Evolutionary conservation across 768 basidiomycete genomes (phyloP).

Genomic region (Leccinum ochraceum): DNA sequence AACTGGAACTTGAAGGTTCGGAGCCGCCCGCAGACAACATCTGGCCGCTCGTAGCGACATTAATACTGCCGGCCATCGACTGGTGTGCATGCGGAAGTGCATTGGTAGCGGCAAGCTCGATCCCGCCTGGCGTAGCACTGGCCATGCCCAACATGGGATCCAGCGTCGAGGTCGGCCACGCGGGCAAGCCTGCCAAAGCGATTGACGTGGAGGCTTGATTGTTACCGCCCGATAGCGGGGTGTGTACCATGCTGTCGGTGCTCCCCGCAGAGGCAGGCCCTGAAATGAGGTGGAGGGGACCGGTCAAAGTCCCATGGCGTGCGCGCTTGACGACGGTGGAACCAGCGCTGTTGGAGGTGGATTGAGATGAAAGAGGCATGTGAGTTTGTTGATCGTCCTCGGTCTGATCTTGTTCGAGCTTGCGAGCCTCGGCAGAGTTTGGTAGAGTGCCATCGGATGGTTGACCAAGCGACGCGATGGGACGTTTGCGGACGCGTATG

Average conservation of each 20-base stretch:
- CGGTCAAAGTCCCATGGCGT: constrained; percentile 31
- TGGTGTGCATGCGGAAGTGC: constrained; percentile 17
- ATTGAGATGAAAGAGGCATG: constrained; percentile 12
- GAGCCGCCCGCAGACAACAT: constrained; percentile 14
- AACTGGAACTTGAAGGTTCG: constrained; percentile 18
- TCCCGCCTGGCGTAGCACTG: constrained; percentile 34
- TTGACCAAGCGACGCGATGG: constrained; percentile 40
- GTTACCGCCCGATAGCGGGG: constrained; percentile 15
- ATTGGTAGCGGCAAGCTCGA: constrained; percentile 27
- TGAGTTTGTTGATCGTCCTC: constrained; percentile 25
- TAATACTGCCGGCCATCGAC: constrained; percentile 9
- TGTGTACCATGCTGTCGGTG: constrained; percentile 22
- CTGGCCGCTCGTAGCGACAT: constrained; percentile 19
- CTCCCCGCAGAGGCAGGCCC: constrained; percentile 19
- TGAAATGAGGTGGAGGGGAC: constrained; percentile 20
- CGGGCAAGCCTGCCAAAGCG: constrained; percentile 31
- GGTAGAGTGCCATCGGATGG: constrained; percentile 19
- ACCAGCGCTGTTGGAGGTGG: constrained; percentile 1
- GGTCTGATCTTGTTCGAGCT: constrained; percentile 30
- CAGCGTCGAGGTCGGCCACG: constrained; percentile 34
- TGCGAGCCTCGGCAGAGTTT: constrained; percentile 16
- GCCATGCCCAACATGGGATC: constrained; percentile 36
- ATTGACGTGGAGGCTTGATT: constrained; percentile 21
- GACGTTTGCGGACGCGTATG: constrained; percentile 78
- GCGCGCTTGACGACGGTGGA: constrained; percentile 24